Evolutionary conservation across 805 yeast species (phyloP).

Genomic region (Candida orba): DNA sequence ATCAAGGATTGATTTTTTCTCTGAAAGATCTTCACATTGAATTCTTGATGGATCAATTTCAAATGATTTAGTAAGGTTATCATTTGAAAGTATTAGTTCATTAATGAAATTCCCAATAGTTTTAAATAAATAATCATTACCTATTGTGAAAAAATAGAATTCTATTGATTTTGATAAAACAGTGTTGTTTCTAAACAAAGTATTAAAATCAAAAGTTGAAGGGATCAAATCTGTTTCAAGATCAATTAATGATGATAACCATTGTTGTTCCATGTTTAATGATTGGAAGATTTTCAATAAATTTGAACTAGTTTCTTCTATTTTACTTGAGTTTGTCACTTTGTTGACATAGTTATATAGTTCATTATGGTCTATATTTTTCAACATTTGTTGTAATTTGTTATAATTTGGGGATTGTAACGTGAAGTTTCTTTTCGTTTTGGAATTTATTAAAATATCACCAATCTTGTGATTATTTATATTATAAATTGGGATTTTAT

Average conservation of each 20-base stretch:
- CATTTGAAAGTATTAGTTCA: constrained; percentile 37
- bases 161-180: constrained; percentile 79
- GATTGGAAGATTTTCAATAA: constrained; percentile 72
- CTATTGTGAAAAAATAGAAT: constrained; percentile 64
- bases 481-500: constrained; percentile 37
- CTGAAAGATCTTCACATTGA: constrained; percentile 23
- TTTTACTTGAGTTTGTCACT: constrained; percentile 27
- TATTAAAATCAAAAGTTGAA: constrained; percentile 34
- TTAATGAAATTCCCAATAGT: constrained; percentile 66
- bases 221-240: constrained; percentile 23
- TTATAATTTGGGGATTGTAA: constrained; percentile 55
- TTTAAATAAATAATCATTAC: constrained; percentile 69
- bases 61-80: constrained; percentile 30
- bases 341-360: constrained; percentile 37
- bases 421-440: constrained; percentile 46
- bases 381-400: constrained; percentile 54
- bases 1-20: constrained; percentile 33
- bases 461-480: constrained; percentile 43
- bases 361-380: constrained; percentile 43
- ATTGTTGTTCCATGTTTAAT: constrained; percentile 56
- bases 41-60: constrained; percentile 77
- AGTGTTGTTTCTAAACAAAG: constrained; percentile 80
- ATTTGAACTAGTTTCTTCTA: constrained; percentile 51
- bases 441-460: constrained; percentile 44
- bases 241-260: constrained; percentile 73